Conservation (phyloP, 257 asterid species). For the Paulownia fortunei region DNA sequence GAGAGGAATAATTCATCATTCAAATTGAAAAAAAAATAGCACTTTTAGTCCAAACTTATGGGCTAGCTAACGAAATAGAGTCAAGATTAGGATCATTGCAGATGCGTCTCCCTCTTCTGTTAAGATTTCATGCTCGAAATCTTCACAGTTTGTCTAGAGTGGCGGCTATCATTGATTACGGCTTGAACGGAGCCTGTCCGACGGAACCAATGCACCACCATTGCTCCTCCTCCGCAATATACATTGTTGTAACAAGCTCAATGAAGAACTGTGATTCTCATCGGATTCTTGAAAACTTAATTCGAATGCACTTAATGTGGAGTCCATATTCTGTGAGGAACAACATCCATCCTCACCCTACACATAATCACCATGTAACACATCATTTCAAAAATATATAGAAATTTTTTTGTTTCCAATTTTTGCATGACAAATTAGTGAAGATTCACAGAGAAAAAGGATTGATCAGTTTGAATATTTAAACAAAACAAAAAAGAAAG, state of each 20-base stretch:
- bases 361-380: background rate
- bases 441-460: background rate
- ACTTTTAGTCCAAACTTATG: too few relatives aligned
- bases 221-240: slow-evolving; percentile 34
- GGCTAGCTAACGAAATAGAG: too few relatives aligned
- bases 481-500: background rate
- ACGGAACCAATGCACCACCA: background rate
- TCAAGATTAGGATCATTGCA: slow-evolving; percentile 20
- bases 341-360: slow-evolving; percentile 50
- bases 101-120: slow-evolving; percentile 30
- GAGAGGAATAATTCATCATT: too few relatives aligned
- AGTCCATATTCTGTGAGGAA: slow-evolving; percentile 31
- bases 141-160: slow-evolving; percentile 39
- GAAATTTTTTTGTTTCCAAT: background rate
- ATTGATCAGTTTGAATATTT: background rate
- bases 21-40: too few relatives aligned
- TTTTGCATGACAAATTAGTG: too few relatives aligned
- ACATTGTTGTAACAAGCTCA: slow-evolving; percentile 30
- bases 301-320: too few relatives aligned
- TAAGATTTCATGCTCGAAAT: slow-evolving; percentile 33
- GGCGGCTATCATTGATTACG: slow-evolving; percentile 33
- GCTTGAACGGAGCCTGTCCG: background rate
- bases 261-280: slow-evolving; percentile 20
- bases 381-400: background rate
- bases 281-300: slow-evolving; percentile 28